phyloP scores from a whole-genome alignment of 2,329 filamentous ascomycete species.

The Aspergillus bombycis region DNA sequence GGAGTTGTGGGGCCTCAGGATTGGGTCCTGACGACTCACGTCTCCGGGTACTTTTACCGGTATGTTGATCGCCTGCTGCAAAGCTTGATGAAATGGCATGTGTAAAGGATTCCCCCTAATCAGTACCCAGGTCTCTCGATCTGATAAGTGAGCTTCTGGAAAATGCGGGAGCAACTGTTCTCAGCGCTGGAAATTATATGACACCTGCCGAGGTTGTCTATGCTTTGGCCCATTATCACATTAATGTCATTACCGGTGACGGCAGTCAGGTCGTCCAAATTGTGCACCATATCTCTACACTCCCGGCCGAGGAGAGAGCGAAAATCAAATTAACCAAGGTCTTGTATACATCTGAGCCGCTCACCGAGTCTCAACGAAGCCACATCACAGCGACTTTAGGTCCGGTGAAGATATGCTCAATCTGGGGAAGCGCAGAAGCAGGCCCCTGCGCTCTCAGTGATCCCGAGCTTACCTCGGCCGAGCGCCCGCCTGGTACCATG shows the following conservation, averaged over 20 bases:
- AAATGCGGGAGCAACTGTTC: constrained; percentile 45
- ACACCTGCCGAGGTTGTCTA: constrained; percentile 26
- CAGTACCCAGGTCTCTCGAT: constrained; percentile 39
- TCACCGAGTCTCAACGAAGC: constrained; percentile 37
- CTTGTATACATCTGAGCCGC: constrained; percentile 50
- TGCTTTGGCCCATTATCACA: constrained; percentile 34
- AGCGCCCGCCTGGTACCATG: constrained; percentile 15
- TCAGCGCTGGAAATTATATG: constrained; percentile 41
- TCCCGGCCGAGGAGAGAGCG: constrained; percentile 22
- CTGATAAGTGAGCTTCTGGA: constrained; percentile 46
- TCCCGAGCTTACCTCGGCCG: constrained; percentile 30
- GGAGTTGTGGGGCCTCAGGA: constrained; percentile 41
- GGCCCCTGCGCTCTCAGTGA: constrained; percentile 44
- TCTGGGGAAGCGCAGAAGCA: constrained; percentile 49
- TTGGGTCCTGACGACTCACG: constrained; percentile 46
- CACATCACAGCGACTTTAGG: constrained; percentile 37
- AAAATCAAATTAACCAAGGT: constrained; percentile 43
- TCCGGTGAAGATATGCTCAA: constrained; percentile 41
- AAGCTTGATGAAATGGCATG: background rate
- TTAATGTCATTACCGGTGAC: constrained; percentile 46
- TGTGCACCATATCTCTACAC: constrained; percentile 38
- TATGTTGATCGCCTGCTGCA: constrained; percentile 13
- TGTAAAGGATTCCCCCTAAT: background rate
- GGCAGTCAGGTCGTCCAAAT: constrained; percentile 44
- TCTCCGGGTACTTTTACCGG: constrained; percentile 44